Base-by-base conservation (phyloP, 805 yeast genomes). In the Candida broadrunensis region DNA sequence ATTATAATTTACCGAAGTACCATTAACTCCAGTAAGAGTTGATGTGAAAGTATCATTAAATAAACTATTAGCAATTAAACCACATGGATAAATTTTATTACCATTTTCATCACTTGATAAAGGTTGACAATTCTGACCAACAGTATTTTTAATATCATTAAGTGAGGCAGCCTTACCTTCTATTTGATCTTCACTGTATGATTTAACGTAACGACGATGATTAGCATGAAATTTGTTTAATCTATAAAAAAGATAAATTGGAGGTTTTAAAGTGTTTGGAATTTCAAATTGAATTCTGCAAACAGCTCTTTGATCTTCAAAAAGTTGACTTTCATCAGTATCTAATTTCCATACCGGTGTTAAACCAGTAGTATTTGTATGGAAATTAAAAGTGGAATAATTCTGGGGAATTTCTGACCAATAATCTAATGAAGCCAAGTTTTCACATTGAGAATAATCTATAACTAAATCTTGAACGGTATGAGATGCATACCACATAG, bases 21-120 rank as follows among this genome's bases (percentile, higher is more conserved):
- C 73, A 45, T 70, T 70, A 13, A 63, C 73, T 2, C 61, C 71
- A 5, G 21, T 37, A 19, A 70, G 56, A 3, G 71, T 59, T 9
- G 52, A 36, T 14, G 52, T 29, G 40, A 46, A 83, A 0, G 93
- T 84, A 54, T 86, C 95, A 60, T 86, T 86, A 64, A 85, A 86
- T 51, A 84, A 51, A 8, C 90, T 77, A 58, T 86, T 86, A 14
- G 95, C 93, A 55, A 86, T 85, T 44, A 86, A 67, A 1, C 95
- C 95, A 63, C 95, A 86, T 12, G 95, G 95, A 55, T 86, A 86
- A 46, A 75, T 74, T 38, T 67, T 75, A 61, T 63, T 77, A 13
- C 83, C 83, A 20, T 65, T 46, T 2, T 54, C 38, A 44, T 68
- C 58, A 1, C 49, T 38, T 7, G 68, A 56, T 43, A 70, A 61